Evolutionary conservation across 345 rosid species (phyloP).

Genomic region (Cardamine occulta): DNA sequence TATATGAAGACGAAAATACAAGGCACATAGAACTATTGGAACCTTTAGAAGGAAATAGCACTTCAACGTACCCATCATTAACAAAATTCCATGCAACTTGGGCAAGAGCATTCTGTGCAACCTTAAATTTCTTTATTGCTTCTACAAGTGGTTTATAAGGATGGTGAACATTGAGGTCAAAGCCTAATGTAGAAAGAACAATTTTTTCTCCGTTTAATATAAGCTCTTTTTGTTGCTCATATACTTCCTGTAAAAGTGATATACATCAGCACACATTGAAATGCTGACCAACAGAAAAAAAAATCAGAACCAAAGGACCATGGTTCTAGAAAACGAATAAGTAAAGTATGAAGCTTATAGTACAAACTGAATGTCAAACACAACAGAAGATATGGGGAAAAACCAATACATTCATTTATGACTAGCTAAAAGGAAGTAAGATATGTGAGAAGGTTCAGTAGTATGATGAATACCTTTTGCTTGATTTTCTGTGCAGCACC

Average conservation of each 20-base stretch:
- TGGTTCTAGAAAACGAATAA: conserved; percentile 11
- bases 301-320: neutral
- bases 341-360: neutral
- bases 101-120: conserved; percentile 96
- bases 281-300: conserved; percentile 4
- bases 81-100: conserved; percentile 99
- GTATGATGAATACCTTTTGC: conserved; percentile 68
- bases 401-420: neutral
- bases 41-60: conserved; percentile 38
- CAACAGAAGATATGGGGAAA: neutral
- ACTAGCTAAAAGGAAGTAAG: neutral
- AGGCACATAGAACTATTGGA: conserved; percentile 47
- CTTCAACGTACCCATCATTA: conserved; percentile 87
- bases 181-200: conserved; percentile 88
- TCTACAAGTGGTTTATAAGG: conserved; percentile 97
- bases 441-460: conserved; percentile 4
- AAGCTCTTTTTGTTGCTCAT: conserved; percentile 90
- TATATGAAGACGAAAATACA: conserved; percentile 54
- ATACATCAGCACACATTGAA: conserved; percentile 9
- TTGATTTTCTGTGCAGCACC: conserved; percentile 78
- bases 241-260: conserved; percentile 68
- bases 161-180: conserved; percentile 87
- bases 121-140: conserved; percentile 93
- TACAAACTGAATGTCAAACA: conserved; percentile 4
- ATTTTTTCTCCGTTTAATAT: conserved; percentile 85